Percentiles rank a stretch among this genome's conserved stretches.
These are phyloP conservation scores for Globisporangium ultimum DNA, from an alignment of 352 stramenopile species.

Conservation along the genomic window DNA sequence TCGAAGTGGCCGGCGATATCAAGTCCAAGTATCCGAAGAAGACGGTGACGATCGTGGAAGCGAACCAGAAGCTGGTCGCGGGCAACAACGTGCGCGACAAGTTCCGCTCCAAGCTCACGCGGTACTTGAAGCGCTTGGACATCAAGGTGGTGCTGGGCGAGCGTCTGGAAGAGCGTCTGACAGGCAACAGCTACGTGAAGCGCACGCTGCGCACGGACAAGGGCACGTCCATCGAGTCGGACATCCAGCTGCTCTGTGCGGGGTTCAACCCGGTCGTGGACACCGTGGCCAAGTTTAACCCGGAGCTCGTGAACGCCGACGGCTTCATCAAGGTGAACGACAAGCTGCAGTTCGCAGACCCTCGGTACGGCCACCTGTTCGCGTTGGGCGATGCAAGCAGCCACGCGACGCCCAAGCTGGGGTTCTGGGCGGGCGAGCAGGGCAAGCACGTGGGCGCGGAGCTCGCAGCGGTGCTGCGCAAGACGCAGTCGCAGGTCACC, in stretches of 20 bases:
- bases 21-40: constrained; percentile 40
- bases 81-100: constrained; percentile 40
- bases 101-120: constrained; percentile 24
- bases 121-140: constrained; percentile 18
- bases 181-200: constrained; percentile 24
- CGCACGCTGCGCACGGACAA: constrained; percentile 39
- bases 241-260: constrained; percentile 53
- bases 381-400: constrained; percentile 52
- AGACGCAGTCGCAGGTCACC: constrained; percentile 7
- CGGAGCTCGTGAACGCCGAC: constrained; percentile 20
- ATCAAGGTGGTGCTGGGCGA: constrained; percentile 58
- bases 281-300: constrained; percentile 30
- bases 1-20: constrained; percentile 52
- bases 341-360: constrained; percentile 40
- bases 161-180: constrained; percentile 35
- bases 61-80: constrained; percentile 20
- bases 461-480: constrained; percentile 23
- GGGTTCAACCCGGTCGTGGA: constrained; percentile 20
- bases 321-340: constrained; percentile 48
- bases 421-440: constrained; percentile 35
- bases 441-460: constrained; percentile 35
- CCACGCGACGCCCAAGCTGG: constrained; percentile 44
- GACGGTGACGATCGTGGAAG: constrained; percentile 45
- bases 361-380: constrained; percentile 45
- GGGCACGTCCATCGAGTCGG: constrained; percentile 37